phyloP scores from a whole-genome alignment of 2,329 filamentous ascomycete genomes.

The Dothiorella sarmentorum region DNA sequence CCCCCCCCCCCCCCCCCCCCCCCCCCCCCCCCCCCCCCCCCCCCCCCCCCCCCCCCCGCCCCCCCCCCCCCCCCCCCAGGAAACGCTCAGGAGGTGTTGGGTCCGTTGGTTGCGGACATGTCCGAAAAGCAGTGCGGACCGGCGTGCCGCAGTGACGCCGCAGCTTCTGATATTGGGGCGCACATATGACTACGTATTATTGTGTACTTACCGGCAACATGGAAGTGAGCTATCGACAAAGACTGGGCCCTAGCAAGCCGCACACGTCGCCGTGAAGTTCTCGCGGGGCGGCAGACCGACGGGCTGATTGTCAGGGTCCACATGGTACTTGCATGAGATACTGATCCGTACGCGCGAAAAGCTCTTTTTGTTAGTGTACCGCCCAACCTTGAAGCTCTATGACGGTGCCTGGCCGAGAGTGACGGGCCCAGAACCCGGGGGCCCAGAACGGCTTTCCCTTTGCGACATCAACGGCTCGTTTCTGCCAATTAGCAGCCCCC shows the following conservation, averaged over 20 bases:
- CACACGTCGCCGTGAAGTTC: not conserved
- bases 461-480: not conserved
- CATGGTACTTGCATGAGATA: not conserved
- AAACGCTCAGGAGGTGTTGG: conserved; percentile 2
- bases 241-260: not conserved
- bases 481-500: not conserved
- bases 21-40: not conserved
- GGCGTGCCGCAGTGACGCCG: conserved; percentile 4
- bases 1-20: not conserved
- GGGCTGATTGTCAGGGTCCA: conserved; percentile 4
- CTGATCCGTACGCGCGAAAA: not conserved
- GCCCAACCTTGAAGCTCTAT: not conserved
- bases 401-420: not conserved
- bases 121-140: not conserved
- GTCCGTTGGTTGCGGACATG: not conserved
- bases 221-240: not conserved
- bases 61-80: not conserved
- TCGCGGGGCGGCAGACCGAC: not conserved
- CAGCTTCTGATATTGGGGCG: not conserved
- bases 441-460: not conserved
- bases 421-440: not conserved
- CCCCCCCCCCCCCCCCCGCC: not conserved
- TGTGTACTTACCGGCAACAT: not conserved
- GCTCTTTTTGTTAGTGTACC: not conserved
- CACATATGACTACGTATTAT: not conserved